A percentile compares a stretch with the other conserved stretches of the same genome.
Conservation (phyloP, 2,329 filamentous ascomycete species). For the Bipolaris cookei region DNA sequence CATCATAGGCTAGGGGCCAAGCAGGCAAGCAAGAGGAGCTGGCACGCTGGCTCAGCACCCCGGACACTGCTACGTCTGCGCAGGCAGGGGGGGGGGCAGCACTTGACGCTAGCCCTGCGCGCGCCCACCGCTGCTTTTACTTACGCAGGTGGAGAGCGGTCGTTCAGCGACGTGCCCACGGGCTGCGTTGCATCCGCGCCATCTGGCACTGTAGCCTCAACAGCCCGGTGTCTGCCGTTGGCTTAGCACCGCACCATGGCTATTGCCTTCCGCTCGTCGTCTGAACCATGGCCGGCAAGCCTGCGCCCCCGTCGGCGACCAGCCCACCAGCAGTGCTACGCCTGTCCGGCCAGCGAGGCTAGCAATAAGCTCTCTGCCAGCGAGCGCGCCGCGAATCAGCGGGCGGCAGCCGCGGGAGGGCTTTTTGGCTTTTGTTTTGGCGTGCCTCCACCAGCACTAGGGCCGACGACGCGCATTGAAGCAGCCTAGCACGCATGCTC, state of each 20-base stretch:
- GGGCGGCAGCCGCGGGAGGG: slow-evolving; percentile 34
- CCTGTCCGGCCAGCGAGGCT: slow-evolving; percentile 24
- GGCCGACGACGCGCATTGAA: slow-evolving; percentile 16
- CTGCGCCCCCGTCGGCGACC: slow-evolving; percentile 17
- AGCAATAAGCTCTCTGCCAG: slow-evolving; percentile 26
- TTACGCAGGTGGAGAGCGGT: slow-evolving; percentile 14
- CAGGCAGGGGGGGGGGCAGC: slow-evolving; percentile 16
- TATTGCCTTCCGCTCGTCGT: too few relatives aligned
- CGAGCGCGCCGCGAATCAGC: slow-evolving; percentile 36
- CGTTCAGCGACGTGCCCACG: slow-evolving; percentile 19
- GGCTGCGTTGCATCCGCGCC: slow-evolving; percentile 24
- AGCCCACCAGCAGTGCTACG: slow-evolving; percentile 15
- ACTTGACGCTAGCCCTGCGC: slow-evolving; percentile 28
- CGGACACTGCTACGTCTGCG: slow-evolving; percentile 36
- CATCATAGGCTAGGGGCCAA: slow-evolving; percentile 50
- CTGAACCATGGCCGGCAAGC: slow-evolving; percentile 23
- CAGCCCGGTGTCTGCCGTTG: slow-evolving; percentile 10
- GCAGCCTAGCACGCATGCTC: slow-evolving; percentile 24
- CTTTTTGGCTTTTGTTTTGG: slow-evolving; percentile 36
- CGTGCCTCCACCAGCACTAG: slow-evolving; percentile 27
- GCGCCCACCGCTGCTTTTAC: slow-evolving; percentile 40
- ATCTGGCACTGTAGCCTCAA: slow-evolving; percentile 14
- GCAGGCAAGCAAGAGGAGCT: slow-evolving; percentile 40
- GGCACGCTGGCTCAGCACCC: slow-evolving; percentile 41
- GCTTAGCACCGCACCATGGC: neutral